phyloP scores from a whole-genome alignment of 2,329 filamentous ascomycete species.

The Lecanicillium sp. region DNA sequence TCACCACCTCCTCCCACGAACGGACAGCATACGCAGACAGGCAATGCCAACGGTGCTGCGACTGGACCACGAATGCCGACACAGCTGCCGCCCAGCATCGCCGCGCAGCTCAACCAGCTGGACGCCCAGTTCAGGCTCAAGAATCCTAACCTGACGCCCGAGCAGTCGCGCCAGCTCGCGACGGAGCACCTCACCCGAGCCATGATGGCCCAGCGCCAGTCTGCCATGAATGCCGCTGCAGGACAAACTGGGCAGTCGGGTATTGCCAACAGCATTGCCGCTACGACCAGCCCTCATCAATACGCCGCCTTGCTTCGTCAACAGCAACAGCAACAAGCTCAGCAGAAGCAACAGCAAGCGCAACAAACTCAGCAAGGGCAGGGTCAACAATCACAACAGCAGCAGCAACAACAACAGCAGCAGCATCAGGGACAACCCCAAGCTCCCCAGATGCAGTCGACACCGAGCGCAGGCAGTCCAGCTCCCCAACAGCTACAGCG shows the following conservation, averaged over 20 bases:
- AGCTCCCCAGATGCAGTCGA: constrained; percentile 3
- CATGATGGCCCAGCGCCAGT: constrained; percentile 40
- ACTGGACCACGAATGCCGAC: constrained; percentile 31
- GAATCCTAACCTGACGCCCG: constrained; percentile 41
- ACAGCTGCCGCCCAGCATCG: constrained; percentile 37
- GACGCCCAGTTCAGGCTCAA: constrained; percentile 43
- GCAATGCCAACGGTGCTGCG: constrained; percentile 34
- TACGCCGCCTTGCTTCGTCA: constrained; percentile 51
- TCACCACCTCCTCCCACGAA: constrained; percentile 26
- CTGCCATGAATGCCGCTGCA: constrained; percentile 47
- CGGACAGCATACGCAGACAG: constrained; percentile 27
- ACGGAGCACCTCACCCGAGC: constrained; percentile 39
- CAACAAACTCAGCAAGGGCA: constrained; percentile 14
- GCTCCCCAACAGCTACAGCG: constrained; percentile 14
- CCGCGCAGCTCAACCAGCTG: constrained; percentile 41
- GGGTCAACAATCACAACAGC: constrained; percentile 10
- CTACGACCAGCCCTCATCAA: constrained; percentile 46
- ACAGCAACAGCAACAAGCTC: constrained; percentile 42
- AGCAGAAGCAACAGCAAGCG: constrained; percentile 13
- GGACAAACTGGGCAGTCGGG: constrained; percentile 39
- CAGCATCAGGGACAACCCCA: too few relatives aligned
- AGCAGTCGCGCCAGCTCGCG: constrained; percentile 42
- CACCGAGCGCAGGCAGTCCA: constrained; percentile 6
- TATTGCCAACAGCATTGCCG: constrained; percentile 38
- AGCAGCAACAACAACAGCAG: constrained; percentile 10